Base-by-base conservation (phyloP, 805 yeast species). In the Saccharomyces jurei region DNA sequence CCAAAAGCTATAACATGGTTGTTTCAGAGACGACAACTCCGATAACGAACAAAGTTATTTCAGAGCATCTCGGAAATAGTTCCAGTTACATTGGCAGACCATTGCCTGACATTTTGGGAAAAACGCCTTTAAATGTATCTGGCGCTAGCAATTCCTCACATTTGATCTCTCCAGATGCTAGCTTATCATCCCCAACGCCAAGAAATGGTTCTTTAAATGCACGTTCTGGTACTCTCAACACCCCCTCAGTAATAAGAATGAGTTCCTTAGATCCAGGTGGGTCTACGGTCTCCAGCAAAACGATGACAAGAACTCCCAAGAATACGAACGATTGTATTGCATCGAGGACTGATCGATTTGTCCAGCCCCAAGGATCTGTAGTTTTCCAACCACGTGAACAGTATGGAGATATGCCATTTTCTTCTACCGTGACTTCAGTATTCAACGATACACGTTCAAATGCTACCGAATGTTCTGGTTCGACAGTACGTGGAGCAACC, bases 21-120 rank as follows among this genome's bases (percentile, higher is more conserved):
- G 53, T 57, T 6, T 57, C 60, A 4, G 53, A 56, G 13, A 48
- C 56, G 2, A 46, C 52, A 2, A 25, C 26, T 6, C 27, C 46
- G 11, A n/a, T n/a, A 14, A 21, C 26, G 13, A 49, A 27, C 25
- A 36, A 53, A 27, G 44, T 32, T 36, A 32, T 41, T 6, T 22
- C 50, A 10, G 49, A 41, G 28, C 28, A 31, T n/a, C 46, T 52
- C 8, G 62, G 55, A n/a, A 50, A 30, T 21, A 61, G 65, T 52
- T 48, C 59, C 11, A 50, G 52, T 10, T 62, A 54, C 48, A 51
- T 53, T 44, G 48, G 48, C 28, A 57, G 57, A 22, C 58, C 51
- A 31, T 51, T 62, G 4, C 65, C 68, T 9, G 61, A 60, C 48
- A 49, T 63, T 8, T 49, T 63, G 10, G 67, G 63, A 2, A 62